Percentiles rank a stretch among this genome's conserved stretches.
These are phyloP conservation scores for Oryza meyeriana DNA, from an alignment of 176 grass and related monocot species.

Conservation along the genomic window DNA sequence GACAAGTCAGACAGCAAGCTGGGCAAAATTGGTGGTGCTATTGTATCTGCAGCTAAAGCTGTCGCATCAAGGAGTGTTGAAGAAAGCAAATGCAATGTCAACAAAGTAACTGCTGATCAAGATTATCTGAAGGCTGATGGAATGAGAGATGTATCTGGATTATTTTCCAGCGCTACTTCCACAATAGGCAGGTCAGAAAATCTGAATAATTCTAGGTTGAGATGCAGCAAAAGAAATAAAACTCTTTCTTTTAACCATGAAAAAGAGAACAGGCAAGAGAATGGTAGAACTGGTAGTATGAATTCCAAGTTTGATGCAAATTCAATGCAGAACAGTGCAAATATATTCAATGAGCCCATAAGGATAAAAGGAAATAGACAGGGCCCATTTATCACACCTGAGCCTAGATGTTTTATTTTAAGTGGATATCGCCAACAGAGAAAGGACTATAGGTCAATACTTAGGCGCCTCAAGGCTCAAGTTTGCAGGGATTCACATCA, in stretches of 20 bases:
- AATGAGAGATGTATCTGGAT: conserved; percentile 30
- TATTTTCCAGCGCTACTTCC: conserved; percentile 1
- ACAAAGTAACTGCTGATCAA: conserved; percentile 15
- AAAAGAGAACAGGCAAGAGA: conserved; percentile 60
- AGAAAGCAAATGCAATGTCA: conserved; percentile 6
- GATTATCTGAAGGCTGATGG: conserved; percentile 12
- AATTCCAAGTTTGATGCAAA: conserved; percentile 17
- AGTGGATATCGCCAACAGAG: conserved; percentile 64
- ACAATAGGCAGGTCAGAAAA: conserved; percentile 25
- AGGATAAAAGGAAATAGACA: conserved; percentile 24
- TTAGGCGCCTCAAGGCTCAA: conserved; percentile 56
- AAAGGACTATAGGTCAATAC: conserved; percentile 54
- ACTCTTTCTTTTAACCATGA: conserved; percentile 38
- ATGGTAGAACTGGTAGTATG: conserved; percentile 15
- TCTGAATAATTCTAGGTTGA: conserved; percentile 23
- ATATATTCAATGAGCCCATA: background rate
- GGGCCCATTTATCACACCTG: conserved; percentile 13
- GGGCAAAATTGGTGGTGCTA: conserved; percentile 37
- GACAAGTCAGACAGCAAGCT: conserved; percentile 24
- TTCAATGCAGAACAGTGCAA: conserved; percentile 16
- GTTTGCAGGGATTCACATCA: conserved; percentile 85
- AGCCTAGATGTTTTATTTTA: conserved; percentile 69
- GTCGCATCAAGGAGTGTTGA: conserved; percentile 22
- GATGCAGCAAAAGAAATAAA: conserved; percentile 44
- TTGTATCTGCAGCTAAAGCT: conserved; percentile 40